Percentiles rank a stretch among this genome's conserved stretches.
phyloP scores from a whole-genome alignment of 1,139 yeast species.

The Taphrina pruni region DNA sequence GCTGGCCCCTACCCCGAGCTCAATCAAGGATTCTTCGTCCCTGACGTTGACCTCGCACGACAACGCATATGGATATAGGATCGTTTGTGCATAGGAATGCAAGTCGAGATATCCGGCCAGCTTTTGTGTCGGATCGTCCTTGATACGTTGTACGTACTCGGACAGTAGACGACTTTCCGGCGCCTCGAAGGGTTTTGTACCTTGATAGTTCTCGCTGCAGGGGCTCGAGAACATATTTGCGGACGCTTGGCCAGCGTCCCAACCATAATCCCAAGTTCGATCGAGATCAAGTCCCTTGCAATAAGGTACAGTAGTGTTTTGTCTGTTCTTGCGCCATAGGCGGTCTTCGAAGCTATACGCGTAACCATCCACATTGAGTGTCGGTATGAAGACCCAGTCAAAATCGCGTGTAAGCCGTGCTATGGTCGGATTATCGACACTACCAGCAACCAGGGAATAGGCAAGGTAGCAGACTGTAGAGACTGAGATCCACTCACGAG shows the following conservation, averaged over 20 bases:
- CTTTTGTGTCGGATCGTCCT: constrained; percentile 59
- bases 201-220: constrained; percentile 61
- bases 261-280: constrained; percentile 79
- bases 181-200: constrained; percentile 78
- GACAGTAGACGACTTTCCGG: constrained; percentile 71
- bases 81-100: constrained; percentile 77
- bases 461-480: constrained; percentile 70
- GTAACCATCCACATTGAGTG: constrained; percentile 90
- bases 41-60: constrained; percentile 75
- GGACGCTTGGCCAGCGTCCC: constrained; percentile 56
- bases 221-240: constrained; percentile 26
- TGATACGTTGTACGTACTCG: constrained; percentile 62
- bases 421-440: constrained; percentile 55
- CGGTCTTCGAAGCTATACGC: constrained; percentile 84
- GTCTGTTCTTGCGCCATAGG: constrained; percentile 88
- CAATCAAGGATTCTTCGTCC: constrained; percentile 79
- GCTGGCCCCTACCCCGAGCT: constrained; percentile 78
- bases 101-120: constrained; percentile 79
- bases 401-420: constrained; percentile 56
- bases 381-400: constrained; percentile 80
- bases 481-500: constrained; percentile 87
- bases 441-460: constrained; percentile 62
- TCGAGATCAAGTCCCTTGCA: constrained; percentile 88
- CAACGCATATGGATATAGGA: constrained; percentile 81
- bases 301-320: constrained; percentile 66